Evolutionary conservation across 495 filamentous ascomycete species (phyloP), one percentile per base, ranked within the genome.

Genomic region (Penicillium pulvis): DNA sequence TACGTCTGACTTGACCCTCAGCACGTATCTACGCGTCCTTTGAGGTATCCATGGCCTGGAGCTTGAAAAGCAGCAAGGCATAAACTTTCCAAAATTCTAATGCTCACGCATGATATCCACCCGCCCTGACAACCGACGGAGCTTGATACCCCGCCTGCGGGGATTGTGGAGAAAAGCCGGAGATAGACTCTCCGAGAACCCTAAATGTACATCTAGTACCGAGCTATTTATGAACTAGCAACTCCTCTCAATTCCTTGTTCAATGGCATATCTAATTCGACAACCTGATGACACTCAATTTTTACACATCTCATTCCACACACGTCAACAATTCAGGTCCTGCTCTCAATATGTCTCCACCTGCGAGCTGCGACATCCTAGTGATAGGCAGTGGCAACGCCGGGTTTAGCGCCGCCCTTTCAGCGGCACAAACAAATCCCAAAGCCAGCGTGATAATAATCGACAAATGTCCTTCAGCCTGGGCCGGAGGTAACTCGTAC

Each of bases 361-460:
- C 56, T 62, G 62, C 65, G 47, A 61, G 52, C 55, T 72, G 60
- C 64, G 79, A 83, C 61, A 74, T 87, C 51, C 69, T 87, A 0
- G 72, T 88, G 6, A 64, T 85, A 52, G 84, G 84, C 56, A 66
- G 75, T 43, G 85, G 83, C 23, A 86, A 86, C 61, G 85, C 84
- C 16, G 85, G 84, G 28, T 81, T 86, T 70, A 79, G 69, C 12
- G 78, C 84, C 11, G 83, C 83, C 33, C 60, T 77, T 10, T 75
- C 81, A 4, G 82, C 83, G 5, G 64, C 67, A 1, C 68, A 82
- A 63, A 70, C 72, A 39, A 71, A 61, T 31, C 56, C 74, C 11
- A 30, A 28, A 6, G 56, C 64, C 8, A 43, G 33, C 4, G 67
- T 84, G 10, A 60, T 82, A 10, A 62, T 86, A 2, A 70, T 85